phyloP scores from a whole-genome alignment of 2,329 filamentous ascomycete genomes.

The Microcyclosporella mali region DNA sequence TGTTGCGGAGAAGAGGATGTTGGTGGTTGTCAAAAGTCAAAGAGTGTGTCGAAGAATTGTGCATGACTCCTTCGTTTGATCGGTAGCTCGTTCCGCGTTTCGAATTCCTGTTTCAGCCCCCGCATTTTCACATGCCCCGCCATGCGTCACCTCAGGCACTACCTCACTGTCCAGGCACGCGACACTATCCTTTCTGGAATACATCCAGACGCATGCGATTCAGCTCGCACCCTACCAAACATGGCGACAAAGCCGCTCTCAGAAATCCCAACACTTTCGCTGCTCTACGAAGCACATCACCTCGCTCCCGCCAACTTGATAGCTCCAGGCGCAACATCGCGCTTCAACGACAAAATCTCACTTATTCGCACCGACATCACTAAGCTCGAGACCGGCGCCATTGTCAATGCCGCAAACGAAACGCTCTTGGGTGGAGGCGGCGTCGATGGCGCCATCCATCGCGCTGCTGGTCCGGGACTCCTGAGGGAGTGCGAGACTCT shows the following conservation, averaged over 20 bases:
- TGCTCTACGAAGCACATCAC: constrained; percentile 58
- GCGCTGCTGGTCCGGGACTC: constrained; percentile 66
- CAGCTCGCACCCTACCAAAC: not conserved
- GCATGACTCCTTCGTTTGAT: not conserved
- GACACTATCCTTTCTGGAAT: too few relatives aligned
- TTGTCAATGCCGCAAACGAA: constrained; percentile 88
- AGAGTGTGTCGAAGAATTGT: not conserved
- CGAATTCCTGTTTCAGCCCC: not conserved
- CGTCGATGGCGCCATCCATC: constrained; percentile 71
- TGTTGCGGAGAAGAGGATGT: not conserved
- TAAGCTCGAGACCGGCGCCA: constrained; percentile 66
- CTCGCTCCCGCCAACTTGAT: constrained; percentile 34
- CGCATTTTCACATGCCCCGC: not conserved
- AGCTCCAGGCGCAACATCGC: constrained; percentile 39
- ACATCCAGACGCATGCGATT: constrained; percentile 4
- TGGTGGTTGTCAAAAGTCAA: not conserved
- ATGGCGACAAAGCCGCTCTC: constrained; percentile 33
- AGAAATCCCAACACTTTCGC: constrained; percentile 57
- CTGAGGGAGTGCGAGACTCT: constrained; percentile 65
- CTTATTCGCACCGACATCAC: constrained; percentile 77
- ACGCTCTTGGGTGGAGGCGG: constrained; percentile 80
- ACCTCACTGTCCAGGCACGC: not conserved
- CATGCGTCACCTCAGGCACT: not conserved
- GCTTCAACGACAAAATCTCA: constrained; percentile 64
- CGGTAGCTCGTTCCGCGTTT: not conserved